Percentiles rank a stretch among this genome's conserved stretches.
Evolutionary conservation across 305 asterid species (phyloP).

Genomic region (Fraxinus angustifolia): DNA sequence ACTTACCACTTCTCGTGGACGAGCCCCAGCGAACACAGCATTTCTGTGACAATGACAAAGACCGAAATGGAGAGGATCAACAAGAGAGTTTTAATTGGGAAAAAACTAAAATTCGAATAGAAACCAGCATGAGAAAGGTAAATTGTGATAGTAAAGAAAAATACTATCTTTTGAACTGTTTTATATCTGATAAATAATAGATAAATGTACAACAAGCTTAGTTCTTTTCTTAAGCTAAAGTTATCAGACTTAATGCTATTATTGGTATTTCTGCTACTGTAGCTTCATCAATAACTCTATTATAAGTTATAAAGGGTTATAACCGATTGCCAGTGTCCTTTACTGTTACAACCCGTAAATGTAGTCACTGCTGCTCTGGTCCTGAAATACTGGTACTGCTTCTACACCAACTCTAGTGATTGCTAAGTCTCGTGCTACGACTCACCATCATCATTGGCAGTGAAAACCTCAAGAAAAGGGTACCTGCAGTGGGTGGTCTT

Average conservation of each 20-base stretch:
- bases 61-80: constrained; percentile 20
- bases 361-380: neutral
- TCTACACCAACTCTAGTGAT: neutral
- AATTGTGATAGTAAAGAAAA: constrained; percentile 1
- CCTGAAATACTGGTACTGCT: neutral
- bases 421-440: neutral
- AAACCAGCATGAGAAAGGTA: neutral
- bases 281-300: neutral
- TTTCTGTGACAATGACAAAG: constrained; percentile 48
- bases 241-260: neutral
- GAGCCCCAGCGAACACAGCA: constrained; percentile 74
- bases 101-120: constrained; percentile 7
- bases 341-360: neutral
- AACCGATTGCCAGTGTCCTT: neutral
- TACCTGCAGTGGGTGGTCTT: neutral
- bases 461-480: neutral
- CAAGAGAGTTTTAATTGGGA: constrained; percentile 3
- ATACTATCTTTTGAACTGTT: neutral
- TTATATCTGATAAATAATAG: neutral
- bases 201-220: neutral
- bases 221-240: neutral
- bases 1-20: constrained; percentile 82
- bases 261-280: neutral
- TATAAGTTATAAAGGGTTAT: neutral
- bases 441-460: neutral